Conservation (phyloP, 805 yeast genomes). For the Saccharomycopsis schoenii region DNA sequence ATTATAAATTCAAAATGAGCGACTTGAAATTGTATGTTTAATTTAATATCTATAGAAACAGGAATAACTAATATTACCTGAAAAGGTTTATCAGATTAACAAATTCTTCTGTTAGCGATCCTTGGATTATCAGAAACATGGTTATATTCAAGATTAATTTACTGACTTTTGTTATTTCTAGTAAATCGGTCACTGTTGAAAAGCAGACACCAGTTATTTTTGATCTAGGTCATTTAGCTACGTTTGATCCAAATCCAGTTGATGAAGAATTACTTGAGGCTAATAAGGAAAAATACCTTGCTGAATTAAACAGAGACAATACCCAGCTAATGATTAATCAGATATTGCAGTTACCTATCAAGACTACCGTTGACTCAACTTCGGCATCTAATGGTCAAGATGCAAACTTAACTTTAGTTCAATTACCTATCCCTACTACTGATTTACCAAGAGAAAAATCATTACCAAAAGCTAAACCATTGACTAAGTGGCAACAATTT, state of each 20-base stretch:
- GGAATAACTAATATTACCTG: background rate
- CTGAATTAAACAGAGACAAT: slow-evolving; percentile 74
- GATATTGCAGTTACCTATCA: slow-evolving; percentile 78
- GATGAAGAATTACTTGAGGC: slow-evolving; percentile 50
- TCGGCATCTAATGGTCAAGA: slow-evolving; percentile 49
- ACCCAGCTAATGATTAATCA: slow-evolving; percentile 88
- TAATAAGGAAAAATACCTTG: slow-evolving; percentile 54
- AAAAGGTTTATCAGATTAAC: background rate
- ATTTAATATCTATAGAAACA: too few species aligned
- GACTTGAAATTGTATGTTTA: background rate
- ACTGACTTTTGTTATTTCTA: background rate
- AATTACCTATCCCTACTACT: slow-evolving; percentile 75
- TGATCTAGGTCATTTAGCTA: slow-evolving; percentile 86
- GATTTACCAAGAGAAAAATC: slow-evolving; percentile 91
- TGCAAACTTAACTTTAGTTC: slow-evolving; percentile 72
- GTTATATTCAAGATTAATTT: background rate
- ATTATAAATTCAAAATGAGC: background rate
- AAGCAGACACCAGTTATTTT: slow-evolving; percentile 82
- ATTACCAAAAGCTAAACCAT: slow-evolving; percentile 83
- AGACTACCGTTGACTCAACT: slow-evolving; percentile 69
- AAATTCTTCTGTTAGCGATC: background rate
- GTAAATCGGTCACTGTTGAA: slow-evolving; percentile 76
- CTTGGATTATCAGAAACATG: background rate
- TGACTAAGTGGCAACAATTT: slow-evolving; percentile 94
- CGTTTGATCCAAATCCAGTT: slow-evolving; percentile 82